Base-by-base conservation (phyloP, 306 rosid species). In the Malus asiatica region DNA sequence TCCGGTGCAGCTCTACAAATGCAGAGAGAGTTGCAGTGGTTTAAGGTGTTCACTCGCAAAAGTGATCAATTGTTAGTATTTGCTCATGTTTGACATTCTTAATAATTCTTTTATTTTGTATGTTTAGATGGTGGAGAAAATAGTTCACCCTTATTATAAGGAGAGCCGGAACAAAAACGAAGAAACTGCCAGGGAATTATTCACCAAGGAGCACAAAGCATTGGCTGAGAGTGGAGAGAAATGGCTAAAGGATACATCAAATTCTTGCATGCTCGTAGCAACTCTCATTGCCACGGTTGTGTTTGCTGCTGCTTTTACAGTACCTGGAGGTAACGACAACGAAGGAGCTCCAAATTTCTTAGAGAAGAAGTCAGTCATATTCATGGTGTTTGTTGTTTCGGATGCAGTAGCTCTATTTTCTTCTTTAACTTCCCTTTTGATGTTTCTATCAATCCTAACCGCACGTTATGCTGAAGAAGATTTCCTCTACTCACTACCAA, bases 1-100 rank as follows among this genome's bases (percentile, higher is more conserved):
- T 68, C 89, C 15, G 88, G 93, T 61, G 76, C 89, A 76, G 86
- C 87, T 35, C 81, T 84, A 70, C 88, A 85, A 83, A 87, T 87
- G 93, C 93, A 85, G 72, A 83, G 78, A 46, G 89, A 89, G 79
- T 58, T 68, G n/a, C 76, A 80, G 57, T 75, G 84, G 76, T 80
- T 75, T 48, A 75, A 80, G 76, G 75, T 74, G n/a, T 2, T 19
- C 6, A 2, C 19, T 19, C n/a, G 1, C 1, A 33, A 33, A 18
- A 19, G 18, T 64, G 2, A 30, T 62, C 5, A 27, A 29, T 52
- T 32, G 23, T 1, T 71, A 71, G 14, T 35, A 57, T 58, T 18
- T 14, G 13, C 14, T 13, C 23, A 33, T 33, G 4, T 40, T 59
- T 10, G 25, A 22, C 67, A 38, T 23, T 25, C 25, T 48, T 58